Conservation (phyloP, 495 filamentous ascomycete genomes). For the Acidomyces sp. region DNA sequence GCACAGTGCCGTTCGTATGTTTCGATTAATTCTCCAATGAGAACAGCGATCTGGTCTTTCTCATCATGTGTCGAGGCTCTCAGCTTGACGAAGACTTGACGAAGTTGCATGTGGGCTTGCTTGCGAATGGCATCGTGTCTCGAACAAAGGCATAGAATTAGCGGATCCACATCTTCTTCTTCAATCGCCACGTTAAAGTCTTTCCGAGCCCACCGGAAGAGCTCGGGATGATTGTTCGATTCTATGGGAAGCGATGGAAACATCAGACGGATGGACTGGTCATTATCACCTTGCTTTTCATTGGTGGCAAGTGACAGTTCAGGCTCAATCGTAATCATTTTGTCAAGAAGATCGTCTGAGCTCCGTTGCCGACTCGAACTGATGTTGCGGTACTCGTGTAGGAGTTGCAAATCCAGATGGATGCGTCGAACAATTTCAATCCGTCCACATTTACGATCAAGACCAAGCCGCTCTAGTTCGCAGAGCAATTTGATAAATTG, state of each 20-base stretch:
- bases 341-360: background rate
- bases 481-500: too few relatives aligned
- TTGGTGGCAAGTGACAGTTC: slow-evolving; percentile 5
- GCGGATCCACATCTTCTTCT: slow-evolving; percentile 50
- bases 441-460: background rate
- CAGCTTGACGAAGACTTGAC: slow-evolving; percentile 45
- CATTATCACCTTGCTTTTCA: slow-evolving; percentile 25
- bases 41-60: slow-evolving; percentile 58
- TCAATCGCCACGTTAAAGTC: slow-evolving; percentile 61
- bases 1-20: slow-evolving; percentile 41
- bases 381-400: background rate
- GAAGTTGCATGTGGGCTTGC: slow-evolving; percentile 57
- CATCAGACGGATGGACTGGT: too few relatives aligned
- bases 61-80: slow-evolving; percentile 53
- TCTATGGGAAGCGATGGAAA: too few relatives aligned
- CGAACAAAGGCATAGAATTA: slow-evolving; percentile 65
- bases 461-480: background rate
- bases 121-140: slow-evolving; percentile 56
- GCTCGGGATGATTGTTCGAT: slow-evolving; percentile 43
- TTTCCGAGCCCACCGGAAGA: slow-evolving; percentile 58
- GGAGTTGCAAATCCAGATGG: background rate
- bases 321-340: background rate
- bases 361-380: too few relatives aligned
- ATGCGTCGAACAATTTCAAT: background rate
- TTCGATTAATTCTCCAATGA: slow-evolving; percentile 66